A percentile compares a stretch with the other conserved stretches of the same genome.
phyloP scores from a whole-genome alignment of 2,329 filamentous ascomycete species.

The Meredithiella fracta region DNA sequence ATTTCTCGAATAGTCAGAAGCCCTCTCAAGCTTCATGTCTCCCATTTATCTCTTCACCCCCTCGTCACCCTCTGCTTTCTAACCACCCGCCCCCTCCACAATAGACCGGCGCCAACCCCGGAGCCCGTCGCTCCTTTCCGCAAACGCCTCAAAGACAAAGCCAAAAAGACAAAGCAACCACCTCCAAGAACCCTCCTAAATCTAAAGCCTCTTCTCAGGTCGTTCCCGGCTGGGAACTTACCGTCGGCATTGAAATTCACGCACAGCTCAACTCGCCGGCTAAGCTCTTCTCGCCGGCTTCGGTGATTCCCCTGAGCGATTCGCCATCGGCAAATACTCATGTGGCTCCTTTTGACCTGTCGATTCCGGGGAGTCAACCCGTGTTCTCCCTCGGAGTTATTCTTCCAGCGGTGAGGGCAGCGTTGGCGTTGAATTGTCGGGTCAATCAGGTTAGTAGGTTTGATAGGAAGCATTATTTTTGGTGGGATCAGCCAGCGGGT shows the following conservation, averaged over 20 bases:
- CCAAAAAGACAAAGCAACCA: constrained; percentile 51
- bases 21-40: background rate
- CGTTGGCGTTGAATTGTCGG: constrained; percentile 64
- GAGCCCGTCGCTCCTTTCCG: constrained; percentile 33
- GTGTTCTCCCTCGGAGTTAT: constrained; percentile 68
- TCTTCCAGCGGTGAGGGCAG: constrained; percentile 78
- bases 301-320: constrained; percentile 28
- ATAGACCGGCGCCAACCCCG: constrained; percentile 14
- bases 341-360: constrained; percentile 74
- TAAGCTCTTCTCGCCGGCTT: constrained; percentile 77
- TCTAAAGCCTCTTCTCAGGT: constrained; percentile 31
- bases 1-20: background rate
- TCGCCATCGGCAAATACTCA: constrained; percentile 52
- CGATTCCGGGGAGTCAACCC: constrained; percentile 79
- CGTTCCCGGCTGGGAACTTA: constrained; percentile 69
- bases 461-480: constrained; percentile 97
- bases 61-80: background rate
- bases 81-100: background rate
- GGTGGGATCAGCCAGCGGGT: constrained; percentile 90
- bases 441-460: constrained; percentile 67
- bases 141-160: constrained; percentile 57
- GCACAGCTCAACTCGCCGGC: constrained; percentile 77
- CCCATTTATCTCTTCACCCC: background rate
- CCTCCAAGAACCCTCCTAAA: constrained; percentile 26
- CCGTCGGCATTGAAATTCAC: constrained; percentile 92